Conservation (phyloP, 257 asterid genomes). For the Nicotiana tabacum region DNA sequence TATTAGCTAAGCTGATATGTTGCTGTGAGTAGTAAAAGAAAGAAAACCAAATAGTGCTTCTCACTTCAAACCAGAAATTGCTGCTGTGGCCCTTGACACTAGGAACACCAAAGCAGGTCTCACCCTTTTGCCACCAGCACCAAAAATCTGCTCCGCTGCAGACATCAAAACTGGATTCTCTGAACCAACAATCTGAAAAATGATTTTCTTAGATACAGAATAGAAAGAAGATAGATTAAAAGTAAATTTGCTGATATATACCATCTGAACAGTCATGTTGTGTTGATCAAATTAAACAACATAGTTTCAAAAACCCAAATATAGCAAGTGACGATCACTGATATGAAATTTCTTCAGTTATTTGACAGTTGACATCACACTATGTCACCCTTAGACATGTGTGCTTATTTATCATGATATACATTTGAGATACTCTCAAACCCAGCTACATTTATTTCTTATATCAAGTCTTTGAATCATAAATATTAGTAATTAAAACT, state of each 20-base stretch:
- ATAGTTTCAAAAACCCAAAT: not conserved
- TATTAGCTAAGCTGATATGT: not conserved
- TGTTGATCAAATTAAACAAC: not conserved
- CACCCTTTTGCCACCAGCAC: conserved; percentile 97
- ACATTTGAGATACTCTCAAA: not conserved
- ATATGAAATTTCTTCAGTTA: not conserved
- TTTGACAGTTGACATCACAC: not conserved
- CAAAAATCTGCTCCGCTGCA: conserved; percentile 95
- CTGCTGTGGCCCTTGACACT: conserved; percentile 89
- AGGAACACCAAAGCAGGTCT: conserved; percentile 92
- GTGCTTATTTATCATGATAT: not conserved
- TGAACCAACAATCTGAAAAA: conserved; percentile 84
- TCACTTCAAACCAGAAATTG: conserved; percentile 68
- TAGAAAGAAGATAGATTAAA: not conserved
- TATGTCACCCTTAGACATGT: not conserved
- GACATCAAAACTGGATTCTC: conserved; percentile 95
- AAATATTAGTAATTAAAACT: not conserved
- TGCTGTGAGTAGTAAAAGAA: not conserved
- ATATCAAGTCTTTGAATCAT: not conserved
- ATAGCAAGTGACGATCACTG: not conserved
- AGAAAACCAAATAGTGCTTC: conserved; percentile 8
- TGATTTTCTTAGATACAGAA: conserved; percentile 22
- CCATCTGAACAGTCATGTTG: not conserved
- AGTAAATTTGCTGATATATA: not conserved
- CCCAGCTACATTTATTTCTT: not conserved